Evolutionary conservation across 1,284 basidiomycete species (phyloP), one percentile per base, ranked within the genome.

Genomic region (Cystobasidiaceae sp.): DNA sequence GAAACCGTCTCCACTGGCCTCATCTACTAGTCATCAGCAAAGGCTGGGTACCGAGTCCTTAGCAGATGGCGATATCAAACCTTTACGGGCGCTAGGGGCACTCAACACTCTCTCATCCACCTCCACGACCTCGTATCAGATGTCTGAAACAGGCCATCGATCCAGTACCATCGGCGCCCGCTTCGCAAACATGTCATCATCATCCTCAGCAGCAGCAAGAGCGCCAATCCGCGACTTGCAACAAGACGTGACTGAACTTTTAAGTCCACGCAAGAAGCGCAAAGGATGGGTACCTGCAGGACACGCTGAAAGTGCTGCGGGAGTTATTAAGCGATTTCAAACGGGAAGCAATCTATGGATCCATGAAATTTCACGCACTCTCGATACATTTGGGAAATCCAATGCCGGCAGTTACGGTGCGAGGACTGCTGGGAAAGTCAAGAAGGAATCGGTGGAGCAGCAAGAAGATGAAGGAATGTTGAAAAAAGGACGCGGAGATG

Each of bases 241-340:
- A 25, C 61, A 64, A 43, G 61, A 64, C 45, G 27, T 64, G 17
- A 32, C 28, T 11, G 61, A 64, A 44, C 33, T 64, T 30, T 21
- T 64, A 1, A 64, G 61, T 41, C 61, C 61, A 43, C 37, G 61
- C 19, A 64, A 64, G 32, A 64, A 64, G 52, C 21, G 61, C 27
- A 55, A 43, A 44, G 61, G 61, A 28, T 64, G 61, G 61, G 61
- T 64, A 23, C 51, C 61, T 21, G 25, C 49, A 48, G 61, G 61
- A 6, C 30, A 41, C 21, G 61, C 61, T 27, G 61, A 64, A 34
- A 17, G 39, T 19, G 51, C 61, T 46, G 41, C 61, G 6, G 37
- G 43, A 41, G 23, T 64, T 17, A 56, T 64, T 15, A 64, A 64
- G 52, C 50, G 61, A 28, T 44, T 33, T n/a, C 61, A 64, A 32